phyloP scores from a whole-genome alignment of 495 filamentous ascomycete genomes.

The Hamigera avellanea region DNA sequence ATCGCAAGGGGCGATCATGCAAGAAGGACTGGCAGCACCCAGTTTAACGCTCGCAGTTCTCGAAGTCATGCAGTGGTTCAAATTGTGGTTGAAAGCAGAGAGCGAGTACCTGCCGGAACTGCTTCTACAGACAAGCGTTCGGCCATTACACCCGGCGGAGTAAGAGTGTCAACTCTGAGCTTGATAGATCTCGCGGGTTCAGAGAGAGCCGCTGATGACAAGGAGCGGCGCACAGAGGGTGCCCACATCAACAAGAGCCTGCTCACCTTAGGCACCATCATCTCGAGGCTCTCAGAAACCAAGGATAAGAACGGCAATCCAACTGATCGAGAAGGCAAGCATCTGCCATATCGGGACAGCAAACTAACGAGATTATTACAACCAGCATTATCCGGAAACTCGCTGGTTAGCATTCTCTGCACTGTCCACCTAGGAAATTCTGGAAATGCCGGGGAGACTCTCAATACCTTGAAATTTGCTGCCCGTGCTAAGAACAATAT shows the following conservation, averaged over 20 bases:
- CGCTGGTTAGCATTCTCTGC: constrained; percentile 92
- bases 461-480: constrained; percentile 96
- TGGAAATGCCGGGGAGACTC: constrained; percentile 71
- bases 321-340: constrained; percentile 70
- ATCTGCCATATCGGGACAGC: constrained; percentile 92
- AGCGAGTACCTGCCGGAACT: constrained; percentile 53
- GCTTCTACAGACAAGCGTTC: constrained; percentile 56
- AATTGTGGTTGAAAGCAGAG: constrained; percentile 94
- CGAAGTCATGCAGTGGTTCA: constrained; percentile 97
- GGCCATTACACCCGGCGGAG: constrained; percentile 74
- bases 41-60: constrained; percentile 92
- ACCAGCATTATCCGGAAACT: constrained; percentile 85
- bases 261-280: constrained; percentile 89
- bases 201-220: constrained; percentile 88
- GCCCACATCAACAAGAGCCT: constrained; percentile 98
- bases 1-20: constrained; percentile 92
- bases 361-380: constrained; percentile 91
- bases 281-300: constrained; percentile 70
- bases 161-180: constrained; percentile 87
- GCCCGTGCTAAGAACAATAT: constrained; percentile 96
- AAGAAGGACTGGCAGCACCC: constrained; percentile 79
- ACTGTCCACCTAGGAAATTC: constrained; percentile 73
- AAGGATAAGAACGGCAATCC: constrained; percentile 73
- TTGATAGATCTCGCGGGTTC: constrained; percentile 95
- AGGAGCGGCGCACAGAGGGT: constrained; percentile 87